phyloP scores from a whole-genome alignment of 768 basidiomycete genomes.

The Epithele typhae region DNA sequence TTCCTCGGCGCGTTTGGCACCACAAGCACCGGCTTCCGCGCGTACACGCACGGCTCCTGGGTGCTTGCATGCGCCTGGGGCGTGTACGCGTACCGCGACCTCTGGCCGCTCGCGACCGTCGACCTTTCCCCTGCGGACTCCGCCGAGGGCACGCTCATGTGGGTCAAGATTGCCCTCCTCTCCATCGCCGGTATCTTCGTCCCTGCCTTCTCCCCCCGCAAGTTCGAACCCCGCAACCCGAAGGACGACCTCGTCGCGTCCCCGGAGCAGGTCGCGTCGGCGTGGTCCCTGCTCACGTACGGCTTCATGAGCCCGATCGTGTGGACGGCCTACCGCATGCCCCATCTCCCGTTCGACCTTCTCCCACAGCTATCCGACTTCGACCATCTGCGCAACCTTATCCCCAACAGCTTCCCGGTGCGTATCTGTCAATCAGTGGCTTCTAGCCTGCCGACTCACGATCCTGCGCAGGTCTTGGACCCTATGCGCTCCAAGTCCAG shows the following conservation, averaged over 20 bases:
- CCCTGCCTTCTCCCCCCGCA: conserved; percentile 34
- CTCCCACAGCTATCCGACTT: conserved; percentile 33
- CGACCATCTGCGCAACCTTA: conserved; percentile 24
- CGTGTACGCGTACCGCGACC: conserved; percentile 33
- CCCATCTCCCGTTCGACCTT: conserved; percentile 28
- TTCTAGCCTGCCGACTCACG: not conserved
- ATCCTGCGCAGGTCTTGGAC: conserved; percentile 28
- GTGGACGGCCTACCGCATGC: conserved; percentile 24
- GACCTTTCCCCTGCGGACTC: conserved; percentile 30
- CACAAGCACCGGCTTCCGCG: conserved; percentile 17
- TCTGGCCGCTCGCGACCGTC: conserved; percentile 38
- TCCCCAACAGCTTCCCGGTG: conserved; percentile 23
- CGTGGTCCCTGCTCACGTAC: conserved; percentile 36
- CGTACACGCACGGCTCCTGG: conserved; percentile 29
- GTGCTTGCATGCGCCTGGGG: conserved; percentile 29
- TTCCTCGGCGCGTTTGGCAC: conserved; percentile 25
- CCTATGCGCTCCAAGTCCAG: conserved; percentile 28
- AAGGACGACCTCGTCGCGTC: conserved; percentile 20
- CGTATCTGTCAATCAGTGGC: conserved; percentile 8
- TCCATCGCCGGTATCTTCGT: conserved; percentile 31
- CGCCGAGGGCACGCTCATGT: conserved; percentile 29
- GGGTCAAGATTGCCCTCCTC: conserved; percentile 33
- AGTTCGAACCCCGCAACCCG: conserved; percentile 38
- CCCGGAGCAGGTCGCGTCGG: conserved; percentile 43
- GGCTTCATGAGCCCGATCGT: conserved; percentile 36